A percentile compares a stretch with the other conserved stretches of the same genome.
These are phyloP conservation scores for Atkinsonella texensis DNA, from an alignment of 2,329 filamentous ascomycete species.

Conservation along the genomic window DNA sequence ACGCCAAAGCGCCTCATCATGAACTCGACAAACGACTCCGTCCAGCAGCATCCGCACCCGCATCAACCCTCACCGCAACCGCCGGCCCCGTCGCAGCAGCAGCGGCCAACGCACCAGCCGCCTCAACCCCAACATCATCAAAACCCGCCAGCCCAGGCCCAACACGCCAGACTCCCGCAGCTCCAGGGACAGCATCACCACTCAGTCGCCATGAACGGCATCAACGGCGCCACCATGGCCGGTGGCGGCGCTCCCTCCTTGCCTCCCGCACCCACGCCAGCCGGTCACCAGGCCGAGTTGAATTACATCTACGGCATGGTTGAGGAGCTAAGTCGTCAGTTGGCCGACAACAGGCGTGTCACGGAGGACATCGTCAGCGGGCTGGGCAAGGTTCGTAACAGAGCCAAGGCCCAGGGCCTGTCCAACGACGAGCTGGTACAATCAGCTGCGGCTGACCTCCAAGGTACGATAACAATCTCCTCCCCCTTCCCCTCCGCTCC, in stretches of 20 bases:
- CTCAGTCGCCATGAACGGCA: conserved; percentile 31
- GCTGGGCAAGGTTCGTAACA: conserved; percentile 47
- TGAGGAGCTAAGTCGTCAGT: conserved; percentile 51
- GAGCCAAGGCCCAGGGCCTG: conserved; percentile 38
- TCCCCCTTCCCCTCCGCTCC: neutral
- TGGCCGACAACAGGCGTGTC: conserved; percentile 47
- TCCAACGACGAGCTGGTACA: conserved; percentile 47
- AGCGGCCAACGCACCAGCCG: conserved; percentile 8
- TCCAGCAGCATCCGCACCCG: conserved; percentile 6
- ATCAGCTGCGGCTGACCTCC: conserved; percentile 42
- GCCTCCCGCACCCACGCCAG: conserved; percentile 44
- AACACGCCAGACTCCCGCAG: conserved; percentile 6
- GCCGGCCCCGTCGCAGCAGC: conserved; percentile 8
- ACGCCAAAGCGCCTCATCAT: conserved; percentile 6
- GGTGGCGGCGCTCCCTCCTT: conserved; percentile 18
- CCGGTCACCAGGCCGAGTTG: conserved; percentile 55
- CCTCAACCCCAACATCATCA: conserved; percentile 8
- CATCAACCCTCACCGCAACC: conserved; percentile 9
- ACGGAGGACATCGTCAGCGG: conserved; percentile 54
- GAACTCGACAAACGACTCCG: conserved; percentile 3
- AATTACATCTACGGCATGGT: conserved; percentile 59
- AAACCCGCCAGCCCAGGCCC: conserved; percentile 1
- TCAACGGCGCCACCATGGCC: conserved; percentile 35
- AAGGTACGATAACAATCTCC: conserved; percentile 28
- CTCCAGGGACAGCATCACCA: conserved; percentile 10